A percentile compares a stretch with the other conserved stretches of the same genome.
Conservation (phyloP, 495 filamentous ascomycete species). For the Hyaloscypha bicolor region DNA sequence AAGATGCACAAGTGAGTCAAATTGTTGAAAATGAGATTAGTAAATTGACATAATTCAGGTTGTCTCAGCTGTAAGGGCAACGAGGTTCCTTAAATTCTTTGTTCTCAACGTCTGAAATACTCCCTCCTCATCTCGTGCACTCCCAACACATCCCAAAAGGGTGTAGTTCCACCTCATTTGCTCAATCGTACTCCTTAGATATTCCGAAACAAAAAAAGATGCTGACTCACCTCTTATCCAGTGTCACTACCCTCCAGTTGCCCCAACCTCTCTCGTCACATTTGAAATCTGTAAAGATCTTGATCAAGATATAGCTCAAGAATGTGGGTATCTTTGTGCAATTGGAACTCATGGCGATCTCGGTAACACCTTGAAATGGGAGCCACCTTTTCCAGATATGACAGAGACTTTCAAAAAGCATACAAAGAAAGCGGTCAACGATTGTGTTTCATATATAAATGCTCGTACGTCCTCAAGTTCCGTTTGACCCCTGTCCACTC, state of each 20-base stretch:
- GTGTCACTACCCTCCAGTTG: constrained; percentile 57
- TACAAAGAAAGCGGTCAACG: constrained; percentile 57
- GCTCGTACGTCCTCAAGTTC: constrained; percentile 35
- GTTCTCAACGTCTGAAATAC: too few relatives aligned
- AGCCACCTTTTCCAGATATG: constrained; percentile 61
- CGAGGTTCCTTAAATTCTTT: too few relatives aligned
- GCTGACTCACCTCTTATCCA: too few relatives aligned
- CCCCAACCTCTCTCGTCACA: constrained; percentile 57
- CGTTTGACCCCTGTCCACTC: not conserved
- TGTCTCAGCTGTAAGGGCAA: constrained; percentile 43
- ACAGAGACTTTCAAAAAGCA: constrained; percentile 53
- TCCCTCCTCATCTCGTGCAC: too few relatives aligned
- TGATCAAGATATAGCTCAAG: constrained; percentile 43
- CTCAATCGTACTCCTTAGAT: too few relatives aligned
- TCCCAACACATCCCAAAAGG: too few relatives aligned
- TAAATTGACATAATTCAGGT: constrained; percentile 32
- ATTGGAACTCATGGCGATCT: constrained; percentile 65
- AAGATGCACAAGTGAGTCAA: constrained; percentile 32
- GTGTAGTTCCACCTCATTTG: too few relatives aligned
- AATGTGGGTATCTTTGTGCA: constrained; percentile 54
- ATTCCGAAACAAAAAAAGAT: too few relatives aligned
- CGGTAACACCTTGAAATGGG: constrained; percentile 58
- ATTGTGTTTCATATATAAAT: constrained; percentile 58
- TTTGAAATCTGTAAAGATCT: constrained; percentile 56
- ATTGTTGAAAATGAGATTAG: not conserved